Conservation (phyloP, 2,329 filamentous ascomycete species). For the Phoma sp. region DNA sequence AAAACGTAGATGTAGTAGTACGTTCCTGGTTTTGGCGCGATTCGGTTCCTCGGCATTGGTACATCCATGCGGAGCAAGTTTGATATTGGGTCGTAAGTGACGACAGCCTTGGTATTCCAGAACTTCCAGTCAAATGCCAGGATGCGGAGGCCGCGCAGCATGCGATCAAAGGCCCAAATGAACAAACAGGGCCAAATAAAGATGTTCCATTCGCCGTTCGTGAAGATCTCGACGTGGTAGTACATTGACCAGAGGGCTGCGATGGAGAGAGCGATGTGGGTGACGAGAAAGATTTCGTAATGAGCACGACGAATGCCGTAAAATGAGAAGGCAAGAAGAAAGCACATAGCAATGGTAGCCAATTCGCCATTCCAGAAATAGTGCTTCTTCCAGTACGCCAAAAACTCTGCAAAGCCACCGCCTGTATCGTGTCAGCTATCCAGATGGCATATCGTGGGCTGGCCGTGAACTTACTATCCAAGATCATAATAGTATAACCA, state of each 20-base stretch:
- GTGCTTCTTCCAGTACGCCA: slow-evolving; percentile 49
- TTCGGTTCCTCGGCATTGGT: slow-evolving; percentile 41
- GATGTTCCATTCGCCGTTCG: slow-evolving; percentile 55
- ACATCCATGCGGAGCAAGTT: slow-evolving; percentile 59
- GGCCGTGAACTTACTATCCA: slow-evolving; percentile 29
- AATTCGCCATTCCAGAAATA: slow-evolving; percentile 62
- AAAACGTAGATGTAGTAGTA: slow-evolving; percentile 61
- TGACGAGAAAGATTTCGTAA: slow-evolving; percentile 55
- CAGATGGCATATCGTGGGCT: neutral
- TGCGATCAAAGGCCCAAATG: slow-evolving; percentile 61
- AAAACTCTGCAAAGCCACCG: slow-evolving; percentile 50
- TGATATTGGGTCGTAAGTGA: slow-evolving; percentile 53
- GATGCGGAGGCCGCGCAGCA: slow-evolving; percentile 55
- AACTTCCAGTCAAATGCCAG: slow-evolving; percentile 53
- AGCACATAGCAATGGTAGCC: slow-evolving; percentile 54
- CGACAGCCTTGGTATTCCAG: slow-evolving; percentile 48
- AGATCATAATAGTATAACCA: slow-evolving; percentile 62
- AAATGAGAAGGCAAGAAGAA: slow-evolving; percentile 56
- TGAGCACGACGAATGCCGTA: slow-evolving; percentile 60
- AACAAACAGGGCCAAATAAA: slow-evolving; percentile 60
- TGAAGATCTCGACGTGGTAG: slow-evolving; percentile 62
- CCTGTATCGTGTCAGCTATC: slow-evolving; percentile 4
- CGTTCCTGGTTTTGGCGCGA: slow-evolving; percentile 53
- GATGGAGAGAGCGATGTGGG: slow-evolving; percentile 52
- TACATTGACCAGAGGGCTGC: slow-evolving; percentile 60